These are phyloP conservation scores for Cyphellophora attinorum DNA, from an alignment of 2,329 filamentous ascomycete species.

Conservation along the genomic window DNA sequence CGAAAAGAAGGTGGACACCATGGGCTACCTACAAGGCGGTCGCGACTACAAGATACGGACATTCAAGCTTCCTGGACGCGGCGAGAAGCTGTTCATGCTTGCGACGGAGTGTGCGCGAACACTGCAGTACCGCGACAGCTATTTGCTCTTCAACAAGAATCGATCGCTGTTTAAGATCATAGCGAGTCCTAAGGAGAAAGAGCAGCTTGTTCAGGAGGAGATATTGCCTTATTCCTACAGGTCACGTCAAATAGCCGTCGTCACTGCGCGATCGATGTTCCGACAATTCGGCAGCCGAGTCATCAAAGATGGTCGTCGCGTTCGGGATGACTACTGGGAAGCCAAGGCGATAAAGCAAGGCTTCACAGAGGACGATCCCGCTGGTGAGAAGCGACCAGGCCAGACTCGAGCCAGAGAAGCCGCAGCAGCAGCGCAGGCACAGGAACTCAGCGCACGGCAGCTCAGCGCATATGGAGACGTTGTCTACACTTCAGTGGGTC, in stretches of 20 bases:
- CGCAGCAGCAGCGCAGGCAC: constrained; percentile 54
- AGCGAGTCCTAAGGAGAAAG: constrained; percentile 88
- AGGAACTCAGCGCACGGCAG: constrained; percentile 40
- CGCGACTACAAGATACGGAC: constrained; percentile 89
- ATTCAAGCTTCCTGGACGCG: constrained; percentile 82
- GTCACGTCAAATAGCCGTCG: constrained; percentile 96
- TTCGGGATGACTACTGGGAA: constrained; percentile 98
- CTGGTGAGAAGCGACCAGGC: constrained; percentile 90
- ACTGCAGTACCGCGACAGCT: constrained; percentile 91
- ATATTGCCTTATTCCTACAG: constrained; percentile 95
- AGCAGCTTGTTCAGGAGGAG: constrained; percentile 88
- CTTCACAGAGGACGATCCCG: constrained; percentile 92
- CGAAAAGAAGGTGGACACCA: constrained; percentile 82
- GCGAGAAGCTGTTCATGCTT: constrained; percentile 95
- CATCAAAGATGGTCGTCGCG: constrained; percentile 77
- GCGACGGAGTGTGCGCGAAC: constrained; percentile 95
- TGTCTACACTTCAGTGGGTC: constrained; percentile 68
- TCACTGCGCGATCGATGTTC: constrained; percentile 97
- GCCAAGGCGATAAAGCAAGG: constrained; percentile 94
- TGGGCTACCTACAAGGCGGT: constrained; percentile 70
- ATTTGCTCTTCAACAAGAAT: constrained; percentile 97
- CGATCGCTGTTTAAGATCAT: constrained; percentile 96
- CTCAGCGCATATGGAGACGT: constrained; percentile 67
- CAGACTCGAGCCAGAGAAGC: constrained; percentile 81
- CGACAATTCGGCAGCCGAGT: constrained; percentile 94